These are phyloP conservation scores for Fusarium kyushuense DNA, from an alignment of 2,329 filamentous ascomycete genomes.

Conservation along the genomic window DNA sequence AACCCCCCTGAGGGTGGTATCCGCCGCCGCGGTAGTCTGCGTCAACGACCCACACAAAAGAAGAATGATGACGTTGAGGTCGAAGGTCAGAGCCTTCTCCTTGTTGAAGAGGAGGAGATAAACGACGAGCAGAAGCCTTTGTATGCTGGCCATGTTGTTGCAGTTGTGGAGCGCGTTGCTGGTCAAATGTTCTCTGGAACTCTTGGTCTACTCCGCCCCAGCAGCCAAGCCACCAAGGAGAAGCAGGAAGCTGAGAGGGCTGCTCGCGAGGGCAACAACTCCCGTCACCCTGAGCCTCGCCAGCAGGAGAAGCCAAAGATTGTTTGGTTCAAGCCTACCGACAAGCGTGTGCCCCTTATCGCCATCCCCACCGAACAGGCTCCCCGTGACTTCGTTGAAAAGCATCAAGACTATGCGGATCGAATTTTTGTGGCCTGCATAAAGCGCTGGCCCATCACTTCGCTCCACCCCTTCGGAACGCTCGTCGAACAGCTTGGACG, in stretches of 20 bases:
- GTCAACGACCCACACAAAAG: constrained; percentile 97
- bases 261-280: constrained; percentile 82
- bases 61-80: constrained; percentile 99
- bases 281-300: constrained; percentile 81
- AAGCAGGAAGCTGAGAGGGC: constrained; percentile 98
- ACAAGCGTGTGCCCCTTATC: constrained; percentile 97
- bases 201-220: constrained; percentile 91
- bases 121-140: constrained; percentile 98
- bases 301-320: constrained; percentile 97
- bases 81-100: constrained; percentile 93
- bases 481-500: constrained; percentile 96
- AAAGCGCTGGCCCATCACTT: constrained; percentile 99
- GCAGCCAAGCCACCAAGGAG: constrained; percentile 98
- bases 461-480: constrained; percentile 97
- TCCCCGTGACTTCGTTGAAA: constrained; percentile 97
- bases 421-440: constrained; percentile 99
- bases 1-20: constrained; percentile 83
- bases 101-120: constrained; percentile 98
- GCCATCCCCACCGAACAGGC: constrained; percentile 98
- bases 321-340: constrained; percentile 99
- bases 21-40: constrained; percentile 91
- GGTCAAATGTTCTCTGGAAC: constrained; percentile 99
- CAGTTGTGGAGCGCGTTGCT: constrained; percentile 95
- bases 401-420: constrained; percentile 96
- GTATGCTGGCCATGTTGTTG: constrained; percentile 96